Base-by-base conservation (phyloP, 208 protist genomes). In the Leishmania guyanensis region DNA sequence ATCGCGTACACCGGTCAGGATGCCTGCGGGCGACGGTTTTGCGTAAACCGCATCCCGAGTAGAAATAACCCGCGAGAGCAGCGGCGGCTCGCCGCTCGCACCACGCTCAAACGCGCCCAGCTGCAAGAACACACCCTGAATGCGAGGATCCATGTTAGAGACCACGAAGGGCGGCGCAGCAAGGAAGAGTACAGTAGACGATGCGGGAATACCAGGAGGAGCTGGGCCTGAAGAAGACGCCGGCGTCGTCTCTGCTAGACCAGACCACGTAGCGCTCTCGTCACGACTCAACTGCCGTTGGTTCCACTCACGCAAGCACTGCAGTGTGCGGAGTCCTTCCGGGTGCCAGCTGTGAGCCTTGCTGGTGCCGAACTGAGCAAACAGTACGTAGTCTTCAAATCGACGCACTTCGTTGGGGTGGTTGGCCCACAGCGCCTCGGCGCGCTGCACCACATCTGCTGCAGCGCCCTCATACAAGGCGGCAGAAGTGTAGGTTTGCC, bases 21-120 rank as follows among this genome's bases (percentile, higher is more conserved):
- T 80, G 8, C 93, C 93, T 0, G 50, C 39, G 17, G 89, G 79
- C 10, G 92, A 97, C 20, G 93, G 93, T 79, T 97, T 97, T 16
- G 86, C 90, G 50, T 77, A 77, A 33, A 90, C 90, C 29, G 91
- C 75, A 17, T 85, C 83, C 29, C 80, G 70, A 20, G 89, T 81
- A 0, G 84, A 84, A 50, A 95, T 84, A 17, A 95, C 56, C 5
- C 80, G 74, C 10, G 88, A 81, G 6, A 95, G 60, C 53, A 89
- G 83, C 39, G 86, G 90, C 26, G 79, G 75, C 81, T 70, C 71
- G 17, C 22, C 78, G 66, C 60, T 53, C 8, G 71, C 71, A 56
- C 74, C 77, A 12, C 54, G 46, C 48, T 58, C 60, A 1, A 90
- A 17, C 2, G 85, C 87, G 16, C 78, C 81, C 26, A 93, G 82